phyloP scores from a whole-genome alignment of 495 filamentous ascomycete species.

The Penicillium silybi region DNA sequence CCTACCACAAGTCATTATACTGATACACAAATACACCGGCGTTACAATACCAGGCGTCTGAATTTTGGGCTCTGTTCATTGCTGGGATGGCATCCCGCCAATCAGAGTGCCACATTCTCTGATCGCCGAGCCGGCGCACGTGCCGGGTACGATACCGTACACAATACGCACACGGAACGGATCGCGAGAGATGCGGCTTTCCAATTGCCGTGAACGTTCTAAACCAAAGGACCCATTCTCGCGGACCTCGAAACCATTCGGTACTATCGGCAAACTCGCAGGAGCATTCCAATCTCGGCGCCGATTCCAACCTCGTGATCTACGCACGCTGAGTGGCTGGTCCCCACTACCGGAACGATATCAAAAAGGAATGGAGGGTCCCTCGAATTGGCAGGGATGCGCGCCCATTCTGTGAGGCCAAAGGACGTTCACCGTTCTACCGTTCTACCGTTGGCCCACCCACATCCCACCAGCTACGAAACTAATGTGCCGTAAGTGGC shows the following conservation, averaged over 20 bases:
- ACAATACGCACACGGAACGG: not conserved
- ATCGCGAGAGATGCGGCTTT: not conserved
- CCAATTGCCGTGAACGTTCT: too few species aligned
- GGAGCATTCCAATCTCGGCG: not conserved
- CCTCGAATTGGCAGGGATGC: not conserved
- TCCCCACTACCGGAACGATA: not conserved
- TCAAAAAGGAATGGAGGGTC: not conserved
- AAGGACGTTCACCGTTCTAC: not conserved
- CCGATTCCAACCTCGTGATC: not conserved
- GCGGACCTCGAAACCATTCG: not conserved
- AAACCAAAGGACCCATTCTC: too few species aligned
- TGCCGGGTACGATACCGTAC: constrained; percentile 10
- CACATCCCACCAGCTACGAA: not conserved
- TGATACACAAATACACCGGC: not conserved
- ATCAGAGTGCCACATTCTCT: constrained; percentile 6
- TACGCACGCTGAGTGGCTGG: not conserved
- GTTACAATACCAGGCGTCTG: constrained; percentile 1
- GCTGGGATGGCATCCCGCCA: constrained; percentile 26
- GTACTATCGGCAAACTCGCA: not conserved
- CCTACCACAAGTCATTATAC: not conserved
- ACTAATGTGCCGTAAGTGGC: not conserved
- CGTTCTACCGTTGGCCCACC: too few species aligned
- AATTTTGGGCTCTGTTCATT: constrained; percentile 7
- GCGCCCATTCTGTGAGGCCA: too few species aligned
- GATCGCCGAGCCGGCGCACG: too few species aligned